Base-by-base conservation (phyloP, 1,284 basidiomycete genomes). In the Microstroma glucosiphilum region DNA sequence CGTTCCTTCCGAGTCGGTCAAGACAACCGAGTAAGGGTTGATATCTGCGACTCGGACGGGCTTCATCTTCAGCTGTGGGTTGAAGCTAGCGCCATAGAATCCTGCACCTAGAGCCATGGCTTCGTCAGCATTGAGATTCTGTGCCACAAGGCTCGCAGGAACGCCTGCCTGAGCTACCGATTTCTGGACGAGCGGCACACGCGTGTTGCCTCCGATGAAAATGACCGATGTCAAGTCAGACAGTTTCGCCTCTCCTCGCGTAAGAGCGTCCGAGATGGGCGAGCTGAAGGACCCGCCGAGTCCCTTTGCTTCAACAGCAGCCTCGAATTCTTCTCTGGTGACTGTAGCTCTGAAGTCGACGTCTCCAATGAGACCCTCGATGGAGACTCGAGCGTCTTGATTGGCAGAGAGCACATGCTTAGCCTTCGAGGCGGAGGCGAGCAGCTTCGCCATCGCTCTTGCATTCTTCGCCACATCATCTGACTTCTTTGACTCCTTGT, bases 101-200 rank as follows among this genome's bases (percentile, higher is more conserved):
- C 90, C 96, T 4, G 94, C 93, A 23, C 69, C 92, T 59, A 98
- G 86, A 15, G 96, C 94, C 12, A 90, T 89, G 0, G 92, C 91
- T 83, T 99, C 94, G 79, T 98, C 96, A 0, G 94, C 89, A 77
- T 99, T 98, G 60, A 99, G 91, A 72, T 96, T 96, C 73, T 89
- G 84, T 40, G 77, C 76, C 12, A 78, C 58, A 63, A 75, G 73
- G 43, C 62, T 61, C 30, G 76, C 71, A 0, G 77, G 77, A 13
- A 79, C 70, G 30, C 76, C 76, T 0, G 70, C 71, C n/a, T 66
- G 63, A 15, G 65, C 64, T 49, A 79, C 63, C 11, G 73, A 84
- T 0, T 84, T 83, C 79, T 96, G 92, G 41, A 99, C 87, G 85
- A 97, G 88, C 0, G 94, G 96, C 1, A 90, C 90, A 60, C 94